Percentiles rank a stretch among this genome's conserved stretches.
Conservation (phyloP, 163 green algal species). For the Scenedesmus sp. region DNA sequence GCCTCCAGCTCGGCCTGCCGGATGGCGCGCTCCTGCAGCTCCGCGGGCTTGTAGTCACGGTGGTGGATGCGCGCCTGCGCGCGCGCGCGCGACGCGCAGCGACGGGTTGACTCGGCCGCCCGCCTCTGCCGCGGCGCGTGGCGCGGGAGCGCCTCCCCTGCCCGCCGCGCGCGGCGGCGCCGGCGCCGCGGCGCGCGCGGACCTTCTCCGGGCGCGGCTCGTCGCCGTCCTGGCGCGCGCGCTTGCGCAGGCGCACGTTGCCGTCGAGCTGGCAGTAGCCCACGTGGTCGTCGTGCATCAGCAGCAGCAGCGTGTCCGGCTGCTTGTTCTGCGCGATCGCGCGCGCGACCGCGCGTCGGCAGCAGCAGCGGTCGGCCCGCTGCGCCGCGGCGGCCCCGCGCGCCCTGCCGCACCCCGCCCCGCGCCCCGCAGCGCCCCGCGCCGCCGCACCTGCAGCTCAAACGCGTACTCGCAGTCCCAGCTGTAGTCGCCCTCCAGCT, state of each 20-base stretch:
- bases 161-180: background rate
- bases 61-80: slow-evolving; percentile 16
- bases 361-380: slow-evolving; percentile 20
- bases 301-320: slow-evolving; percentile 21
- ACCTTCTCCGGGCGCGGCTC: slow-evolving; percentile 39
- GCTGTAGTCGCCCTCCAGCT: slow-evolving; percentile 41
- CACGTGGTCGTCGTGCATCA: slow-evolving; percentile 19
- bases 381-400: too few relatives aligned
- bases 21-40: slow-evolving; percentile 20
- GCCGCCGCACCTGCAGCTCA: slow-evolving; percentile 2
- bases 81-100: background rate
- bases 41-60: slow-evolving; percentile 13
- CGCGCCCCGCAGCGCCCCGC: background rate
- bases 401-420: background rate
- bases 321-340: too few relatives aligned
- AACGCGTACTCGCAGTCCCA: slow-evolving; percentile 47
- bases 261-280: slow-evolving; percentile 38
- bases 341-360: background rate
- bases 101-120: background rate
- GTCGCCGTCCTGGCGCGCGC: slow-evolving; percentile 15
- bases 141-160: too few relatives aligned
- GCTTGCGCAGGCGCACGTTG: slow-evolving; percentile 25
- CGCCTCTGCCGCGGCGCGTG: background rate
- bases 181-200: background rate
- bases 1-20: slow-evolving; percentile 11